Percentiles rank a stretch among this genome's conserved stretches.
Evolutionary conservation across 768 basidiomycete genomes (phyloP).

Genomic region (Lactarius sanguifluus): DNA sequence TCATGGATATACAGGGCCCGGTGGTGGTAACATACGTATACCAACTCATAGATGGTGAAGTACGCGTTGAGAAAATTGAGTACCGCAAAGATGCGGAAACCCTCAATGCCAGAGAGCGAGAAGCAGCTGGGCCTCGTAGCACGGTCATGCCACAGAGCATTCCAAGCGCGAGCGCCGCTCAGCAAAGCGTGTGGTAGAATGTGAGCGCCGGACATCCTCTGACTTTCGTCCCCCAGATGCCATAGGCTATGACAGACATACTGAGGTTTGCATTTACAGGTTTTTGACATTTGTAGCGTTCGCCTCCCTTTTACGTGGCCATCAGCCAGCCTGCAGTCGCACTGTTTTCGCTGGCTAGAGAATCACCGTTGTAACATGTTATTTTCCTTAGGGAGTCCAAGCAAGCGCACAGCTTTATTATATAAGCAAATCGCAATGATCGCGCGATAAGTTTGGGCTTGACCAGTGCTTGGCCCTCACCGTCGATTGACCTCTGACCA

Average conservation of each 20-base stretch:
- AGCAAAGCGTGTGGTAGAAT: constrained; percentile 38
- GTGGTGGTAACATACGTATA: constrained; percentile 98
- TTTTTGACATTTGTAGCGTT: neutral
- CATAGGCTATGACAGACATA: neutral
- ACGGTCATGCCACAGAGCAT: constrained; percentile 53
- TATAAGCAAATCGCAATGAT: neutral
- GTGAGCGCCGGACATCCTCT: neutral
- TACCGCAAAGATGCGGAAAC: constrained; percentile 63
- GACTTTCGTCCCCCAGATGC: neutral
- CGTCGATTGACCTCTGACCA: neutral
- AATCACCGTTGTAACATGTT: neutral
- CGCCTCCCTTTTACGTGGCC: neutral
- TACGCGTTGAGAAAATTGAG: constrained; percentile 89
- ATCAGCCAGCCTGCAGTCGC: neutral
- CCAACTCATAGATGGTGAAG: constrained; percentile 90
- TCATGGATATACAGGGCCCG: constrained; percentile 97
- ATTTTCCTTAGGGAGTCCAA: neutral
- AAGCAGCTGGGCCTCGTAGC: constrained; percentile 40
- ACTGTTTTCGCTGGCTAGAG: neutral
- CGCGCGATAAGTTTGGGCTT: neutral
- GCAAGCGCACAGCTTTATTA: neutral
- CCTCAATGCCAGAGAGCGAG: constrained; percentile 37
- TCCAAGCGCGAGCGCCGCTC: constrained; percentile 41
- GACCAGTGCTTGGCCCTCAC: no score
- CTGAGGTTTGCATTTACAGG: neutral